phyloP scores from a whole-genome alignment of 192 early-diverging fungal species.

The Podila epigama region DNA sequence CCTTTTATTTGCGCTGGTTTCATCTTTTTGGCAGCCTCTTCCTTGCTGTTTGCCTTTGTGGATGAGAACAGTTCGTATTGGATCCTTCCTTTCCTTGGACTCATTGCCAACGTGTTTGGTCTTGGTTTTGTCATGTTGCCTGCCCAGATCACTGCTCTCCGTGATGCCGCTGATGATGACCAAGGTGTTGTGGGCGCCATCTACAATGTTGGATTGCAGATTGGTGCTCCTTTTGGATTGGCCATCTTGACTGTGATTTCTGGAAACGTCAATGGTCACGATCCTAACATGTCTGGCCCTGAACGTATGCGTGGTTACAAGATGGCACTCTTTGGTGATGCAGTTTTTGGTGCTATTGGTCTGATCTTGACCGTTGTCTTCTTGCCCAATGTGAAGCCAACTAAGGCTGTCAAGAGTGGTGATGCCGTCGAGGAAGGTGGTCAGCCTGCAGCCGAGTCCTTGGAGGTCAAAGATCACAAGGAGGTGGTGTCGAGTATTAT shows the following conservation, averaged over 20 bases:
- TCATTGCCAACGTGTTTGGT: constrained; percentile 42
- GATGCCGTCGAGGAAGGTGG: constrained; percentile 26
- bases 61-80: constrained; percentile 23
- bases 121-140: constrained; percentile 40
- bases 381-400: constrained; percentile 33
- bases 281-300: constrained; percentile 4
- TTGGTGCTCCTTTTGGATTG: constrained; percentile 46
- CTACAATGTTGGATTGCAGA: constrained; percentile 49
- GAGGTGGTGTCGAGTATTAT: neutral
- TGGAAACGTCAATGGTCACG: constrained; percentile 36
- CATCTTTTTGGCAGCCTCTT: constrained; percentile 7
- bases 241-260: constrained; percentile 51
- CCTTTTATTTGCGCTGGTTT: constrained; percentile 28
- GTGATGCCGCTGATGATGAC: constrained; percentile 42
- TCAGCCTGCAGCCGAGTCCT: neutral
- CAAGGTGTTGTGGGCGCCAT: constrained; percentile 49
- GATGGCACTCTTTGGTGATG: constrained; percentile 21
- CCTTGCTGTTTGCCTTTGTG: constrained; percentile 39
- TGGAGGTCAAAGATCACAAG: neutral
- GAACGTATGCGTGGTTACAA: constrained; percentile 39
- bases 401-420: neutral
- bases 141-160: constrained; percentile 39
- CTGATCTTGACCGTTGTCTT: constrained; percentile 22
- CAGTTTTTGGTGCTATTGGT: constrained; percentile 13
- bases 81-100: constrained; percentile 22